Evolutionary conservation across 352 stramenopile species (phyloP), one percentile per base, ranked within the genome.

Genomic region (Phytophthora nicotianae): DNA sequence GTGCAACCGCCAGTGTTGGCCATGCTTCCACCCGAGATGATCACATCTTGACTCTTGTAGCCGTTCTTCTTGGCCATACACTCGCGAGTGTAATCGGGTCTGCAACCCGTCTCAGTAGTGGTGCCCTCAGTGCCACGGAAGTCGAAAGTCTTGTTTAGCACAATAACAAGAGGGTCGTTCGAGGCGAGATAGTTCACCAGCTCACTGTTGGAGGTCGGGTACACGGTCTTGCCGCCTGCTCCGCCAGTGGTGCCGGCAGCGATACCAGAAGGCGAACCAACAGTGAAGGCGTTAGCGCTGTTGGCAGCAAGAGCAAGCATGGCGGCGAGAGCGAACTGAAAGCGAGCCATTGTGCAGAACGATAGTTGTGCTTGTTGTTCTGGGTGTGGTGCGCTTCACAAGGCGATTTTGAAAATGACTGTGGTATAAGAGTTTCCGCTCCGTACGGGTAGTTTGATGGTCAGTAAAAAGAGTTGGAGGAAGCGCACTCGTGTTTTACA

Each of bases 81-180:
- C 11, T 38, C 32, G 11, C 32, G 32, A 2, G 32, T 38, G 11
- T 38, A 38, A 5, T 38, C 32, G 10, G 32, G 32, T 38, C 60
- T 58, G 41, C 72, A 77, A 3, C 68, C 68, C 0, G 47, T 60
- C 38, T 77, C 68, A 14, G 72, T 77, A 11, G 64, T 72, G 3
- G 55, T 70, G 11, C 64, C 68, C 42, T 79, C 69, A 0, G 70
- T 72, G 17, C 58, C 65, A 10, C 57, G 59, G 53, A 77, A 81
- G 58, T 77, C 61, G 27, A 81, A 77, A 1, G 43, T 58, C 49
- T 77, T 68, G 51, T 63, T 73, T 38, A 81, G 50, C 33, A 79
- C 56, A 38, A 81, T 70, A 3, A 81, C 67, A 11, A 38, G 32
- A n/a, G 32, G 10, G 11, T 38, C 32, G 2, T 38, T 38, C 8